Evolutionary conservation across 2,329 filamentous ascomycete species (phyloP), one percentile per base, ranked within the genome.

Genomic region (Fusarium nisikadoi): DNA sequence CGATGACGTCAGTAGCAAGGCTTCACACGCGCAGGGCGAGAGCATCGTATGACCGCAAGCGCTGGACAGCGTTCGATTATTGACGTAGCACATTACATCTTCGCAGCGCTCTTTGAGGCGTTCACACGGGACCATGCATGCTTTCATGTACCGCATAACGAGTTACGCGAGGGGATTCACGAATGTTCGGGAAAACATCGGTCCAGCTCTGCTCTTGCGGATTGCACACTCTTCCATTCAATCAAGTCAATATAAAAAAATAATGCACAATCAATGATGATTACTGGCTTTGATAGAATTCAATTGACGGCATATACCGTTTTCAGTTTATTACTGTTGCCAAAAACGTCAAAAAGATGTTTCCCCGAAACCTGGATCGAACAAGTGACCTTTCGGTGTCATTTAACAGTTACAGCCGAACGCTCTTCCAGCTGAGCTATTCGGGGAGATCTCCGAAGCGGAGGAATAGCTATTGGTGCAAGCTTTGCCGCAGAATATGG

Each of bases 361-460:
- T 29, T 65, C 63, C 63, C 63, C 63, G 63, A 65, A 65, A 65
- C 62, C 62, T 65, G 62, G 62, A 65, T 65, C 62, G 62, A 65
- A 65, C 62, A 65, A 65, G 62, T 65, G 62, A 65, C 62, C 62
- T 65, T 65, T 65, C 62, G 62, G 62, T 65, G 62, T 64, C 62
- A 65, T 45, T 64, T 49, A 57, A 65, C 62, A 65, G 41, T 65
- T 65, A 65, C 62, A 65, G 62, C 62, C 62, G 62, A 65, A 65
- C 62, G 62, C 62, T 65, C 62, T 65, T 65, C 62, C 62, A 65
- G 61, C 63, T 65, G 63, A 65, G 63, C 63, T 65, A 65, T 65
- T 65, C 61, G 63, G 63, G 63, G 63, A 65, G 49, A 50, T 65
- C 63, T 65, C 63, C 61, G 38, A 29, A 39, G 4, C 31, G 36